Conservation (phyloP, 306 rosid genomes). For the Medicago arabica region DNA sequence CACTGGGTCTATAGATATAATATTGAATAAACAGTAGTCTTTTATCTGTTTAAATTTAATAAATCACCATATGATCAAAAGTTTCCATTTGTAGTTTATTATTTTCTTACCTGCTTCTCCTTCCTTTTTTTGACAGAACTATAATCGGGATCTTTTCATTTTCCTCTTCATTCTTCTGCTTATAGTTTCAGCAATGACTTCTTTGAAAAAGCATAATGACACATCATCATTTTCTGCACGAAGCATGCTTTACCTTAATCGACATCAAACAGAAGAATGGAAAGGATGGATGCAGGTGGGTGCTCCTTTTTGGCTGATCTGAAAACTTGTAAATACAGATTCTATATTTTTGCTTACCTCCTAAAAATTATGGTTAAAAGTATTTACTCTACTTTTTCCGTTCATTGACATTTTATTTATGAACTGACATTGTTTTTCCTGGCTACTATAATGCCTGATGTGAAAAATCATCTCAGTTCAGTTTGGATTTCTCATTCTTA, state of each 20-base stretch:
- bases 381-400: slow-evolving; percentile 22
- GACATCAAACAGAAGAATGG: slow-evolving; percentile 99
- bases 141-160: slow-evolving; percentile 93
- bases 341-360: slow-evolving; percentile 26
- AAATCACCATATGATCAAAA: slow-evolving; percentile 22
- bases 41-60: slow-evolving; percentile 14
- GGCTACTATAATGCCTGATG: slow-evolving; percentile 22
- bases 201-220: slow-evolving; percentile 90
- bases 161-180: slow-evolving; percentile 88
- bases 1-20: slow-evolving; percentile 22
- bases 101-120: slow-evolving; percentile 35
- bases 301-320: slow-evolving; percentile 37
- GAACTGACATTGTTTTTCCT: slow-evolving; percentile 5
- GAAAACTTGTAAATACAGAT: slow-evolving; percentile 29
- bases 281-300: slow-evolving; percentile 99
- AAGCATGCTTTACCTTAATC: slow-evolving; percentile 86
- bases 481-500: slow-evolving; percentile 3
- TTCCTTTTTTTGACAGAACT: slow-evolving; percentile 62
- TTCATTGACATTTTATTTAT: slow-evolving; percentile 13
- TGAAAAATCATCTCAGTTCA: slow-evolving; percentile 17
- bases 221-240: slow-evolving; percentile 82
- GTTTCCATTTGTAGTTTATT: slow-evolving; percentile 30
- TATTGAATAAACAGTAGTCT: slow-evolving; percentile 5
- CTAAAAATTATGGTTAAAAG: slow-evolving; percentile 1
- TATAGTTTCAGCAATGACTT: slow-evolving; percentile 91